A percentile compares a stretch with the other conserved stretches of the same genome.
These are phyloP conservation scores for Ganoderma boninense DNA, from an alignment of 1,284 basidiomycete genomes.

Conservation along the genomic window DNA sequence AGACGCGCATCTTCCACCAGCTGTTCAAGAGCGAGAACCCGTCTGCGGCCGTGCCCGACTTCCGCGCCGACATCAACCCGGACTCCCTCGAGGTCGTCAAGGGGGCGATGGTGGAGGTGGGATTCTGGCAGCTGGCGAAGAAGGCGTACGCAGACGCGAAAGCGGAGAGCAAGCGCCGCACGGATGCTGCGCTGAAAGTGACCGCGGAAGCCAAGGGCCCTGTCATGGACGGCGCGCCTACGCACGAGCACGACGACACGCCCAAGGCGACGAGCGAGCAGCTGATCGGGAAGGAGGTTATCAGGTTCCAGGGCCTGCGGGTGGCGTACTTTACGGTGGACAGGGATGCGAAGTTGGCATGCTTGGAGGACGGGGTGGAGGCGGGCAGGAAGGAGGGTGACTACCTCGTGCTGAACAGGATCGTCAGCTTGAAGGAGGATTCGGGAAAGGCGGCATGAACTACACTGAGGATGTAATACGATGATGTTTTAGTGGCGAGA, in stretches of 20 bases:
- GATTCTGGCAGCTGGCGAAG: conserved; percentile 89
- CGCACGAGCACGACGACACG: conserved; percentile 55
- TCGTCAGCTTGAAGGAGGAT: conserved; percentile 97
- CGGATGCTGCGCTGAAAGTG: conserved; percentile 67
- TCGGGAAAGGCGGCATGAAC: conserved; percentile 72
- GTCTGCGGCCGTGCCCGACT: conserved; percentile 72
- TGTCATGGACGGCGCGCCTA: conserved; percentile 36
- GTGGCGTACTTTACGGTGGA: conserved; percentile 97
- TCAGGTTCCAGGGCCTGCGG: conserved; percentile 96
- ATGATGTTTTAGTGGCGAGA: neutral
- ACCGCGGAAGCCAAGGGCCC: conserved; percentile 45
- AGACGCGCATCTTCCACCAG: conserved; percentile 92
- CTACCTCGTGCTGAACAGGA: conserved; percentile 88
- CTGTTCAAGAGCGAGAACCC: conserved; percentile 97
- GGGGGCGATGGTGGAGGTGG: conserved; percentile 88
- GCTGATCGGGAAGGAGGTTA: conserved; percentile 90
- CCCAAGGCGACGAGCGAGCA: conserved; percentile 82
- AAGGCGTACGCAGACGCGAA: conserved; percentile 72
- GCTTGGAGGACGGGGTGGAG: conserved; percentile 62
- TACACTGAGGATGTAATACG: neutral
- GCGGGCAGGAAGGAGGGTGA: conserved; percentile 71
- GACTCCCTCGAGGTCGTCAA: conserved; percentile 82
- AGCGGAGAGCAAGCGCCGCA: conserved; percentile 71
- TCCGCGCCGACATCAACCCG: conserved; percentile 81
- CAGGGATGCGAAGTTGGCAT: conserved; percentile 78